Evolutionary conservation across 1,284 basidiomycete species (phyloP), one percentile per base, ranked within the genome.

Genomic region (Austroboletus rostrupii): DNA sequence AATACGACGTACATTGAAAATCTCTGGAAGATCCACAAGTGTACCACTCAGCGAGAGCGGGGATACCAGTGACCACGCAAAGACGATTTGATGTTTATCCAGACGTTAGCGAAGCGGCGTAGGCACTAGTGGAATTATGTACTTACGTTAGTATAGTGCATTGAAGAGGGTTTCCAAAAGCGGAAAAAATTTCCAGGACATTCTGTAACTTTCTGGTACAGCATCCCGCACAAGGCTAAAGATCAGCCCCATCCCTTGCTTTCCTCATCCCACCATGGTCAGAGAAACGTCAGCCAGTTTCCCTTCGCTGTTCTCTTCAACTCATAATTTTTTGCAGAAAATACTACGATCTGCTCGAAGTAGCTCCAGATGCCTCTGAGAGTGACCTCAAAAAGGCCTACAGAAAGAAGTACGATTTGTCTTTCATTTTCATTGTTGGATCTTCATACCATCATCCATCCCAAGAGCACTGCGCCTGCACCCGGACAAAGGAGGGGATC

Each of bases 401-500:
- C 75, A 82, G 92, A 58, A 94, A 95, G 76, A 92, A 92, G 92
- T 93, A 61, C 45, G 70, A 56, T 9, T 39, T 41, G 13, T 38
- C 51, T 44, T 43, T 21, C 14, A 8, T 14, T 35, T 31, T 31
- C 29, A 16, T 26, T 6, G 5, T 14, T 9, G 11, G 5, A 9
- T 19, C 35, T 40, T 38, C 44, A 41, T 13, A 44, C 38, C 29
- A 49, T 60, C 26, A 60, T 55, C 44, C 58, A 56, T 56, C 56
- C 53, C 12, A 57, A 94, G 92, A 69, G 92, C 92, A n/a, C 72
- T 97, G 52, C 81, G 85, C 57, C 71, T 90, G 56, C 96, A 97
- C 71, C 96, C 95, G 36, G 96, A 98, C 80, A 97, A 97, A 76
- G 92, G 94, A 53, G 94, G 94, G 56, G 94, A 97, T 68, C 92